These are phyloP conservation scores for Gossypium schwendimanii DNA, from an alignment of 441 rosid species.

Conservation along the genomic window DNA sequence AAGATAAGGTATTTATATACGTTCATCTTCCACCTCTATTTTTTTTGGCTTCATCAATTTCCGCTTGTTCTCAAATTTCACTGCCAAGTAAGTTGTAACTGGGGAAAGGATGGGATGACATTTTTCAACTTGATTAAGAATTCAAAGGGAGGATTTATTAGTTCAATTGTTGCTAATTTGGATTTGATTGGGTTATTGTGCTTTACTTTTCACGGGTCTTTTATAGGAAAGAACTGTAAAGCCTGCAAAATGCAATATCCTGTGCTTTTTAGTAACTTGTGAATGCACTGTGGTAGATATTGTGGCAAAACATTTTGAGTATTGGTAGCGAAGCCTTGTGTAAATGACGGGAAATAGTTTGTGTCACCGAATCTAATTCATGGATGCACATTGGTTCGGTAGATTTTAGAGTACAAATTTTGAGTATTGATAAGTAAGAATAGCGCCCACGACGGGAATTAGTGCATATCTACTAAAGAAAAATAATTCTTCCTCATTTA, in stretches of 20 bases:
- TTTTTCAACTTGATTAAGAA: background rate
- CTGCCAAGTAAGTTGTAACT: background rate
- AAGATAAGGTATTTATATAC: conserved; percentile 6
- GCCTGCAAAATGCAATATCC: background rate
- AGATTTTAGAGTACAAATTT: background rate
- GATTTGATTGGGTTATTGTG: background rate
- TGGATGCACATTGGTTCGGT: background rate
- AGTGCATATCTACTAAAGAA: too few species aligned
- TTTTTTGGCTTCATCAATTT: background rate
- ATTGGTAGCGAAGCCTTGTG: background rate
- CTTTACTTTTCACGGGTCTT: background rate
- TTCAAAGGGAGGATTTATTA: background rate
- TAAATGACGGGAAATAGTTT: background rate
- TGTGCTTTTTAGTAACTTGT: background rate
- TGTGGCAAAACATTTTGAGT: background rate
- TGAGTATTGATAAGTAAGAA: background rate
- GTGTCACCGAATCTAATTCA: background rate
- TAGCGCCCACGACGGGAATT: background rate
- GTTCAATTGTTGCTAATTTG: background rate
- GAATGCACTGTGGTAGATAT: background rate
- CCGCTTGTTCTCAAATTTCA: background rate
- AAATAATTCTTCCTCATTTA: background rate
- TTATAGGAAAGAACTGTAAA: background rate
- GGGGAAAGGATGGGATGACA: background rate
- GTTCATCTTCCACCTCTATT: background rate